Percentiles rank a stretch among this genome's conserved stretches.
Conservation (phyloP, 768 basidiomycete genomes). For the Mycena epipterygia region DNA sequence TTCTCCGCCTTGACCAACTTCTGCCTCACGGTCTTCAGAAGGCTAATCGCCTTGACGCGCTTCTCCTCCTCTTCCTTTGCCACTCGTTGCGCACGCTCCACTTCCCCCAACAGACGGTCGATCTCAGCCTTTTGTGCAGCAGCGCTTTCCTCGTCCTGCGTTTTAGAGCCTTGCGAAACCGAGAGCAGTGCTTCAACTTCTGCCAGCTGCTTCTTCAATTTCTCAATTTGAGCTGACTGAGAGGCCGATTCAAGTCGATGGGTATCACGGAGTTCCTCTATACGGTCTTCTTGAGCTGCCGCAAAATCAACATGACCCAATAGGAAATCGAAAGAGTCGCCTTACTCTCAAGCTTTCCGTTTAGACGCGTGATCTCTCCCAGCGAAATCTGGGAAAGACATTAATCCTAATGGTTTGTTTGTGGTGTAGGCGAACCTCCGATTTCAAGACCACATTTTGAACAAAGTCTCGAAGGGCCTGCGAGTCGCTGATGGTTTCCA, state of each 20-base stretch:
- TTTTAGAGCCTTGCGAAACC: constrained; percentile 64
- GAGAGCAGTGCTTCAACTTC: constrained; percentile 80
- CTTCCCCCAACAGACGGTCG: constrained; percentile 71
- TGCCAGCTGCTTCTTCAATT: constrained; percentile 73
- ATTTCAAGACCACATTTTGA: constrained; percentile 72
- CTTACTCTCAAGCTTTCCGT: constrained; percentile 80
- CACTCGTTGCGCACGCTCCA: constrained; percentile 67
- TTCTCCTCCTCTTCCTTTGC: constrained; percentile 99
- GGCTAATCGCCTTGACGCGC: constrained; percentile 90
- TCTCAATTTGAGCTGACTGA: constrained; percentile 80
- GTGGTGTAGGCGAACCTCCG: constrained; percentile 66
- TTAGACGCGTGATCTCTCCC: constrained; percentile 85
- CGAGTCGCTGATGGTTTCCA: constrained; percentile 74
- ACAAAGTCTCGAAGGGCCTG: constrained; percentile 83
- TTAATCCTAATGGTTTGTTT: constrained; percentile 4
- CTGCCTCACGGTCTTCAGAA: constrained; percentile 95
- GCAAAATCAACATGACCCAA: constrained; percentile 17
- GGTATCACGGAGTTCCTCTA: constrained; percentile 88
- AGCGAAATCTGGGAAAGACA: constrained; percentile 65
- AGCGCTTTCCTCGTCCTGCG: constrained; percentile 63
- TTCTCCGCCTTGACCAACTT: constrained; percentile 98
- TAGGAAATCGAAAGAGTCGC: not conserved
- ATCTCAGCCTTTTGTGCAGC: constrained; percentile 68
- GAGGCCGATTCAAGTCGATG: constrained; percentile 87
- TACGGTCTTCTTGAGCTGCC: constrained; percentile 85